These are phyloP conservation scores for Edaphochlamys debaryana DNA, from an alignment of 139 green algal genomes.

Conservation along the genomic window DNA sequence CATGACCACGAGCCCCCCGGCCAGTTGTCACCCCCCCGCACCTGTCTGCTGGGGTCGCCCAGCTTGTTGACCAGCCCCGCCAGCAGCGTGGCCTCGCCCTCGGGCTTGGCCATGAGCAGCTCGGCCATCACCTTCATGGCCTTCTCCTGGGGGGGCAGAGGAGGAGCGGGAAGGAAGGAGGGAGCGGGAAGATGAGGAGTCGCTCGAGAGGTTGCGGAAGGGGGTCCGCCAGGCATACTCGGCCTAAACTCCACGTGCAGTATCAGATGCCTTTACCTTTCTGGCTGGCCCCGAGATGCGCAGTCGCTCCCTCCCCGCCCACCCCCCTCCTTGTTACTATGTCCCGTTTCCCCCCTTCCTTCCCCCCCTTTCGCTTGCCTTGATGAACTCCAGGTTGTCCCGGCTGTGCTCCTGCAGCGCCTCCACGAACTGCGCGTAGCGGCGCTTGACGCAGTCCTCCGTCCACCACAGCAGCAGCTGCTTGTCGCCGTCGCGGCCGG, in stretches of 20 bases:
- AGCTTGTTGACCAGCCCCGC: constrained; percentile 93
- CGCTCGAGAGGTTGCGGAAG: too few species aligned
- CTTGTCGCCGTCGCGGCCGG: constrained; percentile 64
- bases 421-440: constrained; percentile 71
- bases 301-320: too few species aligned
- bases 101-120: constrained; percentile 76
- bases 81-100: constrained; percentile 81
- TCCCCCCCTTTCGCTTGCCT: too few species aligned
- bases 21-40: too few species aligned
- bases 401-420: constrained; percentile 76
- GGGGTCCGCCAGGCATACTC: too few species aligned
- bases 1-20: too few species aligned
- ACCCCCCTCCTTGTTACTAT: too few species aligned
- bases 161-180: background rate
- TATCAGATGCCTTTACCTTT: too few species aligned
- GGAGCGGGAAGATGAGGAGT: background rate
- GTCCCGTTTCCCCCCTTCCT: too few species aligned
- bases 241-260: too few species aligned
- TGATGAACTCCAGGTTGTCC: constrained; percentile 89
- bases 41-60: constrained; percentile 77
- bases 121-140: constrained; percentile 52
- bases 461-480: constrained; percentile 84
- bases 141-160: constrained; percentile 45
- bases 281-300: too few species aligned
- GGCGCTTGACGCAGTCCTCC: constrained; percentile 86